Evolutionary conservation across 805 yeast species (phyloP).

Genomic region (Hanseniaspora meyeri): DNA sequence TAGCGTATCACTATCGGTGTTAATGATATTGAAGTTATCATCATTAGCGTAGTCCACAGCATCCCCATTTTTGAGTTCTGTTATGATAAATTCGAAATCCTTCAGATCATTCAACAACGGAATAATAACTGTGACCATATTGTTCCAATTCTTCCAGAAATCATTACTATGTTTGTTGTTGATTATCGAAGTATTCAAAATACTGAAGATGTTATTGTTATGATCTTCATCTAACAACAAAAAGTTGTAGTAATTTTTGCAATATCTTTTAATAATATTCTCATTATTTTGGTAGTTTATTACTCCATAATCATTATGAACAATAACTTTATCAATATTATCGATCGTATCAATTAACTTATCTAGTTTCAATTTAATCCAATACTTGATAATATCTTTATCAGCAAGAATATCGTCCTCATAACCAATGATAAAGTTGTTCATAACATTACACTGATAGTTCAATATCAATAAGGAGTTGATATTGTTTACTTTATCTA

Average conservation of each 20-base stretch:
- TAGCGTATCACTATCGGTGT: not conserved
- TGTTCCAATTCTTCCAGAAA: constrained; percentile 13
- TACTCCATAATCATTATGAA: not conserved
- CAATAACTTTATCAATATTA: not conserved
- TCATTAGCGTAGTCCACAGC: not conserved
- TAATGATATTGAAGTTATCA: not conserved
- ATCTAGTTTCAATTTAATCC: not conserved
- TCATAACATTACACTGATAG: not conserved
- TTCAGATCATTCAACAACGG: constrained; percentile 1
- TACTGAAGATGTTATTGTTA: not conserved
- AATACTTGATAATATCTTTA: constrained; percentile 1
- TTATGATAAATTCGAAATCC: not conserved
- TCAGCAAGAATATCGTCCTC: not conserved
- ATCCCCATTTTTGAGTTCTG: not conserved
- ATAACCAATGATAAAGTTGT: not conserved
- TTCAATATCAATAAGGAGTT: not conserved
- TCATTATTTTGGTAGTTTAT: not conserved
- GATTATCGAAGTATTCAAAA: not conserved
- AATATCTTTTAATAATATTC: not conserved
- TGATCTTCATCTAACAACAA: constrained; percentile 4
- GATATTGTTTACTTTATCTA: not conserved
- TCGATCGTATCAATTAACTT: not conserved
- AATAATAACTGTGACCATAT: not conserved
- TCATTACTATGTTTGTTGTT: constrained; percentile 11
- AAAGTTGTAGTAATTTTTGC: constrained; percentile 4